A percentile compares a stretch with the other conserved stretches of the same genome.
Evolutionary conservation across 2,329 filamentous ascomycete species (phyloP).

Genomic region (Keithomyces neogunnii): DNA sequence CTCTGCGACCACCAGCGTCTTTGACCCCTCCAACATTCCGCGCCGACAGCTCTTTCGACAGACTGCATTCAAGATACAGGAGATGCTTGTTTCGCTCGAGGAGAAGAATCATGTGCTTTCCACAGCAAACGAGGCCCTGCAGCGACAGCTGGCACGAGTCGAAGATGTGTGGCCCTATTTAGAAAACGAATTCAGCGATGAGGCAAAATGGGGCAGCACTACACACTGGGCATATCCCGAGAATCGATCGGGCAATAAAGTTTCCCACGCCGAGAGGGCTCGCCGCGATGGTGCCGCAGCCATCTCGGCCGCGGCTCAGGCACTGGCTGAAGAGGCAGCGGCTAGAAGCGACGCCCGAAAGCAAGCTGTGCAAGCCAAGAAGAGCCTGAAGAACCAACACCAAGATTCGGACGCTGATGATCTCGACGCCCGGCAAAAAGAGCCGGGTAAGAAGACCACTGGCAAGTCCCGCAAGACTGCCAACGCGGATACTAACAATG

Average conservation of each 20-base stretch:
- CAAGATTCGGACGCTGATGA: slow-evolving; percentile 78
- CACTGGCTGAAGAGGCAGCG: slow-evolving; percentile 75
- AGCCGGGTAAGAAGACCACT: slow-evolving; percentile 49
- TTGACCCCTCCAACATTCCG: slow-evolving; percentile 50
- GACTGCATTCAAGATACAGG: slow-evolving; percentile 67
- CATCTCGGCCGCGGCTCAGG: slow-evolving; percentile 67
- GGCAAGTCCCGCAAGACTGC: slow-evolving; percentile 57
- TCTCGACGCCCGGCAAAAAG: slow-evolving; percentile 40
- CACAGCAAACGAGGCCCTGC: slow-evolving; percentile 82
- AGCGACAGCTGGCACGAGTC: slow-evolving; percentile 75
- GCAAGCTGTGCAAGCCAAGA: slow-evolving; percentile 71
- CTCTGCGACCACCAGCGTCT: slow-evolving; percentile 29
- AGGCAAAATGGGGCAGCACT: slow-evolving; percentile 84
- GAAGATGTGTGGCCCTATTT: slow-evolving; percentile 83
- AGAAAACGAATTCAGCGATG: slow-evolving; percentile 83
- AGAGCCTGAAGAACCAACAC: slow-evolving; percentile 59
- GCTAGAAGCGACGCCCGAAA: slow-evolving; percentile 78
- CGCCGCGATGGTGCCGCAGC: slow-evolving; percentile 70
- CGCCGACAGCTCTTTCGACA: slow-evolving; percentile 70
- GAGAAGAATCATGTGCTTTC: slow-evolving; percentile 97
- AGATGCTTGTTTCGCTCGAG: slow-evolving; percentile 83
- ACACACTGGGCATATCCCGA: slow-evolving; percentile 95
- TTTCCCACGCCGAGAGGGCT: slow-evolving; percentile 62
- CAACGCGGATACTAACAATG: slow-evolving; percentile 40
- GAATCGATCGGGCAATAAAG: slow-evolving; percentile 56